Evolutionary conservation across 2,329 filamentous ascomycete species (phyloP), one percentile per base, ranked within the genome.

Genomic region (Neofusicoccum umdonicola): DNA sequence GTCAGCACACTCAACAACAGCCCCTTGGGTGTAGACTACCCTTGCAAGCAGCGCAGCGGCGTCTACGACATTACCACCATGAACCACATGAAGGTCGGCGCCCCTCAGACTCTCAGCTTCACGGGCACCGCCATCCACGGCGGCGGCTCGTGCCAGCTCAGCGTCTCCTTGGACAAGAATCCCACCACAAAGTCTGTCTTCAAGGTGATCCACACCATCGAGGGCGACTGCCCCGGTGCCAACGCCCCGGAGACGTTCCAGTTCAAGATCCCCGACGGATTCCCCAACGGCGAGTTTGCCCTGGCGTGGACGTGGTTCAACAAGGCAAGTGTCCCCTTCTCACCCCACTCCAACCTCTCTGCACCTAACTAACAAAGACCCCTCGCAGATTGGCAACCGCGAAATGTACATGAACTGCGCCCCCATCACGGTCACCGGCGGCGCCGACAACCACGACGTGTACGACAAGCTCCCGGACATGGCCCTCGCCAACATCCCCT

Each of bases 291-390:
- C 7, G 83, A 90, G 37, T 90, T 89, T 41, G 89, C 89, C 0
- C 81, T 97, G 9, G 91, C 92, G 0, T 97, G 93, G 92, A 91
- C 91, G 1, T 97, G 91, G 94, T 89, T 94, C 81, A 97, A 97
- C 74, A 87, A 89, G 66, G 77, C 96, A 37, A 17, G 34, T 31
- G 3, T 31, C 51, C 47, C 12, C 51, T 56, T 56, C 51, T 15
- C 37, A 13, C 17, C 13, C 11, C 1, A 27, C 27, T 19, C 34
- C 17, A 7, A 0, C n/a, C 17, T 39, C 35, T n/a, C 15, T 27
- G 31, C 34, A 13, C 0, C 11, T 7, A 12, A 56, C 19, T 56
- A n/a, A 41, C 34, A n/a, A 17, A 37, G 15, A 56, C 22, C 35
- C 8, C 27, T 31, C 27, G 19, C n/a, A 37, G 31, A 34, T 60